Evolutionary conservation across 1,139 yeast species (phyloP), one percentile per base, ranked within the genome.

Genomic region (Lodderomyces theae): DNA sequence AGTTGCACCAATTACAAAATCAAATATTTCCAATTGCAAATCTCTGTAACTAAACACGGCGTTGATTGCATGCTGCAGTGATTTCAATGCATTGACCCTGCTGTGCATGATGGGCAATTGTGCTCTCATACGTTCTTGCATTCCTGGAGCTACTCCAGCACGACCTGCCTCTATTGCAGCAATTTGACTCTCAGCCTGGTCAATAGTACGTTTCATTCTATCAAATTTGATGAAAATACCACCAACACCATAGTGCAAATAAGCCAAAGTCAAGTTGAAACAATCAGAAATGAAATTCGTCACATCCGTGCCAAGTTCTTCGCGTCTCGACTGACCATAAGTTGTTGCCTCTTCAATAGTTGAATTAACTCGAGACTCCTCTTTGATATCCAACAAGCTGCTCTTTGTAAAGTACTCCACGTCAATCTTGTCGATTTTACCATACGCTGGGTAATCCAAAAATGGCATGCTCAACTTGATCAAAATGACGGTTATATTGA

Each of bases 231-330:
- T 71, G 40, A 74, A 65, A 0, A 86, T 65, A 38, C 97, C 97
- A 25, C 95, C 95, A 33, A 88, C 66, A 35, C 97, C 99, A 61
- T 86, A 94, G 51, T 92, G 90, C 42, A 88, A 65, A 58, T 84
- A 89, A 0, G 95, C 80, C 39, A 85, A 68, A 8, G 94, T 80
- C 44, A 92, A 62, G 56, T 75, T 92, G 61, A 89, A 94, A 53
- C 95, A 84, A 51, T 90, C 92, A 4, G 96, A 82, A 13, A 94
- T 85, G 58, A 92, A 92, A 53, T 92, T 92, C 5, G 87, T 35
- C n/a, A 11, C 31, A 32, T 13, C 25, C 11, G 16, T 12, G 2
- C 53, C 57, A 3, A 57, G 53, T 24, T 61, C 60, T 31, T 38
- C 37, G 12, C 31, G 33, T 39, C 29, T n/a, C 11, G 58, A 57